These are phyloP conservation scores for Knoxdaviesia proteae DNA, from an alignment of 2,329 filamentous ascomycete species.

Conservation along the genomic window DNA sequence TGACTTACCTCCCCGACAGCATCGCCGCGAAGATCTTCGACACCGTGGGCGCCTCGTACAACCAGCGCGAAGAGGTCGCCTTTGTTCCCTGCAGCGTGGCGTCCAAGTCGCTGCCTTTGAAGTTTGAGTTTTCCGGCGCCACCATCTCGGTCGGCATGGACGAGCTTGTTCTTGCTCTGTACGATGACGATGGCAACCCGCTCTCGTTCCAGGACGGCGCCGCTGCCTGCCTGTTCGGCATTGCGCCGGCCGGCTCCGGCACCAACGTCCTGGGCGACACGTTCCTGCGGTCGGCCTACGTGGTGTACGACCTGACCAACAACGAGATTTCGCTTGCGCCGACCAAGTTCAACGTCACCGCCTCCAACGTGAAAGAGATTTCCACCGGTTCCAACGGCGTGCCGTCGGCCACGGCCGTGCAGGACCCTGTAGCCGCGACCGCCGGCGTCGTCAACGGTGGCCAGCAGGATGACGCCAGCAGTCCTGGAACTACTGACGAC, in stretches of 20 bases:
- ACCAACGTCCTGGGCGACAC: slow-evolving; percentile 52
- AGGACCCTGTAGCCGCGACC: slow-evolving; percentile 26
- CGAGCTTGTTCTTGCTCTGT: slow-evolving; percentile 36
- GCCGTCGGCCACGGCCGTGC: slow-evolving; percentile 30
- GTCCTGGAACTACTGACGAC: too few relatives aligned
- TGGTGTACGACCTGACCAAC: slow-evolving; percentile 54
- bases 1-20: slow-evolving; percentile 43
- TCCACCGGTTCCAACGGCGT: slow-evolving; percentile 23
- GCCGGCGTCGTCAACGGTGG: slow-evolving; percentile 14
- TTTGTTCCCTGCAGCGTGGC: slow-evolving; percentile 39
- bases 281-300: slow-evolving; percentile 53
- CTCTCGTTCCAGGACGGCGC: slow-evolving; percentile 30
- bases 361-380: slow-evolving; percentile 31
- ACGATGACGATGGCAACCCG: slow-evolving; percentile 22
- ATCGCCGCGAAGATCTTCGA: slow-evolving; percentile 33
- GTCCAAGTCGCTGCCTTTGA: slow-evolving; percentile 20
- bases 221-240: slow-evolving; percentile 44
- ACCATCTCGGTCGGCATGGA: slow-evolving; percentile 32
- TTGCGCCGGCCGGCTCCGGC: slow-evolving; percentile 33
- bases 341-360: slow-evolving; percentile 35
- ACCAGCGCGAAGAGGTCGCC: slow-evolving; percentile 28
- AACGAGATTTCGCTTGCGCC: slow-evolving; percentile 52
- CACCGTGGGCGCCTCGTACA: slow-evolving; percentile 36
- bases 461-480: neutral
- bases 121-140: slow-evolving; percentile 25